These are phyloP conservation scores for Populus tomentosa DNA, from an alignment of 441 rosid genomes.

Conservation along the genomic window DNA sequence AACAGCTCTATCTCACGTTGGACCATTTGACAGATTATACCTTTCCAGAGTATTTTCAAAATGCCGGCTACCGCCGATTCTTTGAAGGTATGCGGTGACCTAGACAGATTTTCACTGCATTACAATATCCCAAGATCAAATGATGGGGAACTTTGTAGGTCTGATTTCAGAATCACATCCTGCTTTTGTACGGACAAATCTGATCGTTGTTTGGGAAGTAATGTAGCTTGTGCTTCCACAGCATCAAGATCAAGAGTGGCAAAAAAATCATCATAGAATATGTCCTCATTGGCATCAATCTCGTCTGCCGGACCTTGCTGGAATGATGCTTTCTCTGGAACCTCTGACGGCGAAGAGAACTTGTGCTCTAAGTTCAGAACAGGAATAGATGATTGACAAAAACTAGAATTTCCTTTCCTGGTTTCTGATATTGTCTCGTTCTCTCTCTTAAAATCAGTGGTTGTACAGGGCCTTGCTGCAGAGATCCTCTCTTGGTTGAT, in stretches of 20 bases:
- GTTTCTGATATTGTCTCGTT: conserved; percentile 30
- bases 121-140: conserved; percentile 89
- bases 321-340: conserved; percentile 20
- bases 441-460: conserved; percentile 20
- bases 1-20: too few species aligned
- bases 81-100: not conserved
- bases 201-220: conserved; percentile 46
- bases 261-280: conserved; percentile 63
- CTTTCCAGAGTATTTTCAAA: not conserved
- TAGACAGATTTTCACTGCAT: not conserved
- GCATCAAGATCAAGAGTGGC: conserved; percentile 81
- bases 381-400: conserved; percentile 39
- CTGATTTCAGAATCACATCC: conserved; percentile 22
- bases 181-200: conserved; percentile 28
- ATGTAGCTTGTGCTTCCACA: conserved; percentile 75
- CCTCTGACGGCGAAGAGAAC: conserved; percentile 35
- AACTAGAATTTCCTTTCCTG: conserved; percentile 53
- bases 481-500: conserved; percentile 27
- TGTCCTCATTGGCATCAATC: conserved; percentile 15
- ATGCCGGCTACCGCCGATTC: not conserved
- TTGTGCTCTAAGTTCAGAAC: conserved; percentile 57
- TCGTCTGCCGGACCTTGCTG: conserved; percentile 24
- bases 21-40: not conserved
- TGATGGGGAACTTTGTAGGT: conserved; percentile 46
- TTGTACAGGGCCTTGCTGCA: conserved; percentile 23